Conservation (phyloP, 2,329 filamentous ascomycete genomes). For the Diaporthe australafricana region DNA sequence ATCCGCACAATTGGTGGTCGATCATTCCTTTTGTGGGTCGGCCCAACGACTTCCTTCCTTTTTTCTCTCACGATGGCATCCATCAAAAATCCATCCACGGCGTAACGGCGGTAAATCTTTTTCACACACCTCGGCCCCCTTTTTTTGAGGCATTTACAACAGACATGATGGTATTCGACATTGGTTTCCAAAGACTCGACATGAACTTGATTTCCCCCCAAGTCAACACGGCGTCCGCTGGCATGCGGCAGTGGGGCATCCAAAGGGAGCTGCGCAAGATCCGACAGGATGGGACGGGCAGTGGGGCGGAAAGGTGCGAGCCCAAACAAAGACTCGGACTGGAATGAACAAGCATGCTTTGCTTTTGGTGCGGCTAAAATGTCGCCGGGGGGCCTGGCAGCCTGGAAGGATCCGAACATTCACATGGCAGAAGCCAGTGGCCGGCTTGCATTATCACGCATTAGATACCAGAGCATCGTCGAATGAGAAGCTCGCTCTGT, state of each 20-base stretch:
- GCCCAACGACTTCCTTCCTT: not conserved
- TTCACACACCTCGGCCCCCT: not conserved
- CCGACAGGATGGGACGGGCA: conserved; percentile 16
- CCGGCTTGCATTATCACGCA: conserved; percentile 27
- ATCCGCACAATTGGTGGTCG: conserved; percentile 14
- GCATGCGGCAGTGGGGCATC: not conserved
- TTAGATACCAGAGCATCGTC: conserved; percentile 10
- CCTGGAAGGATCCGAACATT: not conserved
- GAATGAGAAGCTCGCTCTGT: not conserved
- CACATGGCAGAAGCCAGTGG: conserved; percentile 8
- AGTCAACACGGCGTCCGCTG: conserved; percentile 9
- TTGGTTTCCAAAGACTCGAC: not conserved
- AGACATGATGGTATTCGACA: conserved; percentile 5
- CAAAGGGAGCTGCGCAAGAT: conserved; percentile 9
- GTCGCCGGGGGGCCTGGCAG: not conserved
- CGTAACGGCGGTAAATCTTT: conserved; percentile 11
- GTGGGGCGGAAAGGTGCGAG: not conserved
- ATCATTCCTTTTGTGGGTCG: conserved; percentile 23
- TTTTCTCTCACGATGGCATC: conserved; percentile 11
- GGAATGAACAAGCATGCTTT: conserved; percentile 18
- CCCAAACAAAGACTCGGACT: conserved; percentile 7
- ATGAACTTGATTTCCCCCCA: not conserved
- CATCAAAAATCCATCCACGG: conserved; percentile 16
- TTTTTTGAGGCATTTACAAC: conserved; percentile 9
- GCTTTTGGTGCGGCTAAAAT: conserved; percentile 6